Conservation (phyloP, 306 rosid species). For the Sophora flavescens region DNA sequence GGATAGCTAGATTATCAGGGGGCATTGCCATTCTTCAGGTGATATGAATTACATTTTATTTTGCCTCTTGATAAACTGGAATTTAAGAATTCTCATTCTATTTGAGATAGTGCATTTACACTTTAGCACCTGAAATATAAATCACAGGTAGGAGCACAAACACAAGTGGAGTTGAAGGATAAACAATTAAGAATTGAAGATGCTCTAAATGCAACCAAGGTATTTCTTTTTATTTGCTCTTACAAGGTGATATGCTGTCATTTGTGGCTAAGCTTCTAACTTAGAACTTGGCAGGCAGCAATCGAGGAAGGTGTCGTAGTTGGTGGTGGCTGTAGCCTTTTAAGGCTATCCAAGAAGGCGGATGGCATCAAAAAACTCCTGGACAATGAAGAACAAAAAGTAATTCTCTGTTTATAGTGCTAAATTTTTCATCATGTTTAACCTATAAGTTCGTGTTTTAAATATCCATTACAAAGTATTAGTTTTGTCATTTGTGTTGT, state of each 20-base stretch:
- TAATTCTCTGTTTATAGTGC: slow-evolving; percentile 36
- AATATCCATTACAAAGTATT: slow-evolving; percentile 4
- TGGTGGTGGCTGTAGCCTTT: slow-evolving; percentile 96
- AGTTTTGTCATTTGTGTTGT: neutral
- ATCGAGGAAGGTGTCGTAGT: slow-evolving; percentile 96
- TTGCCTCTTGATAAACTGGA: slow-evolving; percentile 18
- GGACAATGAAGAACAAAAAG: slow-evolving; percentile 91
- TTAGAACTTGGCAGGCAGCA: slow-evolving; percentile 70
- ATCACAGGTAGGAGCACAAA: slow-evolving; percentile 92
- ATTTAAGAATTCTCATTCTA: slow-evolving; percentile 21
- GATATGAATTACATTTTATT: slow-evolving; percentile 33
- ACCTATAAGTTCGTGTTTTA: neutral
- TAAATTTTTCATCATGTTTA: slow-evolving; percentile 9
- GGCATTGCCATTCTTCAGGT: slow-evolving; percentile 93
- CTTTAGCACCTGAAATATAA: slow-evolving; percentile 37
- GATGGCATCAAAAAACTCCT: slow-evolving; percentile 70
- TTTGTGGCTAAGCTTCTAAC: slow-evolving; percentile 35
- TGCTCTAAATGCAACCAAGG: slow-evolving; percentile 94
- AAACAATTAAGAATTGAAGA: slow-evolving; percentile 89
- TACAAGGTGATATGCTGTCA: slow-evolving; percentile 32
- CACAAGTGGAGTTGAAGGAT: slow-evolving; percentile 94
- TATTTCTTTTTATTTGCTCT: slow-evolving; percentile 45
- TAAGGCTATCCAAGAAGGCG: slow-evolving; percentile 77
- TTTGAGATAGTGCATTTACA: slow-evolving; percentile 40
- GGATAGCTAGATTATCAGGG: slow-evolving; percentile 90